Evolutionary conservation across 2,329 filamentous ascomycete species (phyloP).

Genomic region (Cercospora zeae-maydis): DNA sequence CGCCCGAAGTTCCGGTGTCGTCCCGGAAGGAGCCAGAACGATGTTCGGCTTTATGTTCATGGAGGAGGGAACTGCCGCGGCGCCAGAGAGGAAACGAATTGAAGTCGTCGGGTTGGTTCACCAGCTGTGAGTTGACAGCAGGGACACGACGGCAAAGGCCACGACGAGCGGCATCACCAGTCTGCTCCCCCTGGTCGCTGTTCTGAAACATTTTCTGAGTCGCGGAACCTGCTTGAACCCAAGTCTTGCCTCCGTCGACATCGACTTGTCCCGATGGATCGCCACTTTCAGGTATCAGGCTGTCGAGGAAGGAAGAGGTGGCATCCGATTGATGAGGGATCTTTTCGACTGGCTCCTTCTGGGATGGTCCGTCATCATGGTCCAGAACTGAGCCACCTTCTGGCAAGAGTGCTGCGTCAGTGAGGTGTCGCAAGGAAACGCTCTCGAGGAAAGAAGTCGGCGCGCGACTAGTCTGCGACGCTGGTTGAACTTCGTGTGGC

Average conservation of each 20-base stretch:
- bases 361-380: background rate
- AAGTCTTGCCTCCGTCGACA: background rate
- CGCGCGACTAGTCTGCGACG: background rate
- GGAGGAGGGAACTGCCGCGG: background rate
- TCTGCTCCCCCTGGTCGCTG: background rate
- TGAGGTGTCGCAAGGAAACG: conserved; percentile 4
- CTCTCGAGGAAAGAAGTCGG: conserved; percentile 1
- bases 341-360: background rate
- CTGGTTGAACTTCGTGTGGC: background rate
- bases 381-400: background rate
- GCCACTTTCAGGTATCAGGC: background rate
- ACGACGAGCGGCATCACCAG: background rate
- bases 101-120: background rate
- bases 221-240: background rate
- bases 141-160: background rate
- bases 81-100: background rate
- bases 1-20: background rate
- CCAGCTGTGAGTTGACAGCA: background rate
- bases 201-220: background rate
- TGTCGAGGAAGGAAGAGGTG: conserved; percentile 5
- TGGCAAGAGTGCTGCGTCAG: conserved; percentile 3
- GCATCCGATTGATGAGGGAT: background rate
- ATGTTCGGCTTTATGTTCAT: background rate
- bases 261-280: background rate
- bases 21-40: background rate